A percentile compares a stretch with the other conserved stretches of the same genome.
phyloP scores from a whole-genome alignment of 805 yeast genomes.

The Tetrapisispora pingtungensis region DNA sequence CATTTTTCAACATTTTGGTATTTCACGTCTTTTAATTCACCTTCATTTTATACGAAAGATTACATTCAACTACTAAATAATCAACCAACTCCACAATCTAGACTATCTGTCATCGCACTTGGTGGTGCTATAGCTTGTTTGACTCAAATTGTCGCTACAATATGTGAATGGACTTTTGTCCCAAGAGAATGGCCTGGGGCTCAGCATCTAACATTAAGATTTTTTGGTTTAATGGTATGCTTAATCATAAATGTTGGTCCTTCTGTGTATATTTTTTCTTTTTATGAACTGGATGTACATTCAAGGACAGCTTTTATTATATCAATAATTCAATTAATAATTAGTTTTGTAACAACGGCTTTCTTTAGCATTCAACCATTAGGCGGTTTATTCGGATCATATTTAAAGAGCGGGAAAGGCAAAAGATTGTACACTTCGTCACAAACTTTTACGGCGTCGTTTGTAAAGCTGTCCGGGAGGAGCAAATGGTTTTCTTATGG shows the following conservation, averaged over 20 bases:
- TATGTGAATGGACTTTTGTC: slow-evolving; percentile 51
- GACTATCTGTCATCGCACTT: slow-evolving; percentile 48
- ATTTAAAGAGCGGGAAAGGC: slow-evolving; percentile 24
- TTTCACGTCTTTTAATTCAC: slow-evolving; percentile 58
- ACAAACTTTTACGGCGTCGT: slow-evolving; percentile 48
- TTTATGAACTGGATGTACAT: slow-evolving; percentile 23
- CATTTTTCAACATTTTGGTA: slow-evolving; percentile 72
- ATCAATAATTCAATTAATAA: slow-evolving; percentile 44
- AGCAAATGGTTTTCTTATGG: slow-evolving; percentile 54
- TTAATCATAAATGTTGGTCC: slow-evolving; percentile 43
- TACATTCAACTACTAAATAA: slow-evolving; percentile 46
- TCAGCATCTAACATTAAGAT: slow-evolving; percentile 42
- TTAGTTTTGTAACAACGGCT: slow-evolving; percentile 44
- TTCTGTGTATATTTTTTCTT: slow-evolving; percentile 39
- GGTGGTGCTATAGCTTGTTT: slow-evolving; percentile 57
- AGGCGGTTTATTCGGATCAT: slow-evolving; percentile 41
- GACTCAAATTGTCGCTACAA: slow-evolving; percentile 45
- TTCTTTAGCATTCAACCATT: slow-evolving; percentile 58
- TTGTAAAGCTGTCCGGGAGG: slow-evolving; percentile 43
- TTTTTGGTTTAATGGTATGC: slow-evolving; percentile 34
- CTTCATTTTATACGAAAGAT: slow-evolving; percentile 52
- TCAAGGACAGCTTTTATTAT: slow-evolving; percentile 32
- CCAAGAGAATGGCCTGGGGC: slow-evolving; percentile 71
- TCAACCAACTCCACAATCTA: slow-evolving; percentile 49
- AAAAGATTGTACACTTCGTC: slow-evolving; percentile 42